A percentile compares a stretch with the other conserved stretches of the same genome.
phyloP scores from a whole-genome alignment of 768 basidiomycete species.

The Xerocomus potaroensis region DNA sequence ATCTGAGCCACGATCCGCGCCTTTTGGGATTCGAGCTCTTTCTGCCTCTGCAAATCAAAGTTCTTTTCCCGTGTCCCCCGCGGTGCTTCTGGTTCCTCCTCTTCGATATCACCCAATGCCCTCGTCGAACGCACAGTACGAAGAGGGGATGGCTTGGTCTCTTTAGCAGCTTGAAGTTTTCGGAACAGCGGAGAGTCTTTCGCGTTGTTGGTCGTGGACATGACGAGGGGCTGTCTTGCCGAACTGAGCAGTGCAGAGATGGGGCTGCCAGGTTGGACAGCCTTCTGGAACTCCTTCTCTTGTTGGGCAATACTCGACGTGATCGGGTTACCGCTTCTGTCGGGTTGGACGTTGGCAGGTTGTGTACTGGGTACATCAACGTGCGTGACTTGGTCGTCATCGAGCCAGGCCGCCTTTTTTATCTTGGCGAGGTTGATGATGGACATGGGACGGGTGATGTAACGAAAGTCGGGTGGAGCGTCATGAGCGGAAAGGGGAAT shows the following conservation, averaged over 20 bases:
- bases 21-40: constrained; percentile 87
- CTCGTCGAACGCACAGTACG: constrained; percentile 38
- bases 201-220: constrained; percentile 46
- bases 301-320: constrained; percentile 71
- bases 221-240: constrained; percentile 82
- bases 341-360: constrained; percentile 12
- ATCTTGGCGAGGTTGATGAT: constrained; percentile 68
- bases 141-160: constrained; percentile 50
- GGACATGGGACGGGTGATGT: constrained; percentile 57
- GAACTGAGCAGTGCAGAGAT: constrained; percentile 89
- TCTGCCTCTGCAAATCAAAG: constrained; percentile 44
- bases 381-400: constrained; percentile 50
- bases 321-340: constrained; percentile 35
- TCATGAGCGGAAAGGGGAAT: constrained; percentile 82
- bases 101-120: constrained; percentile 45
- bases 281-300: constrained; percentile 96
- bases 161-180: constrained; percentile 54
- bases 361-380: constrained; percentile 41
- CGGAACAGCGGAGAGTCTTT: constrained; percentile 38
- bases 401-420: constrained; percentile 57
- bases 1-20: constrained; percentile 93
- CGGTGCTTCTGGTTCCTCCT: constrained; percentile 38
- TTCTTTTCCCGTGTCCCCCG: constrained; percentile 38
- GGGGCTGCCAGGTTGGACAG: constrained; percentile 91
- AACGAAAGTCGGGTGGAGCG: constrained; percentile 66